Conservation (phyloP, 228 moss, liverwort and hornwort genomes). For the Sphagnum fallax region DNA sequence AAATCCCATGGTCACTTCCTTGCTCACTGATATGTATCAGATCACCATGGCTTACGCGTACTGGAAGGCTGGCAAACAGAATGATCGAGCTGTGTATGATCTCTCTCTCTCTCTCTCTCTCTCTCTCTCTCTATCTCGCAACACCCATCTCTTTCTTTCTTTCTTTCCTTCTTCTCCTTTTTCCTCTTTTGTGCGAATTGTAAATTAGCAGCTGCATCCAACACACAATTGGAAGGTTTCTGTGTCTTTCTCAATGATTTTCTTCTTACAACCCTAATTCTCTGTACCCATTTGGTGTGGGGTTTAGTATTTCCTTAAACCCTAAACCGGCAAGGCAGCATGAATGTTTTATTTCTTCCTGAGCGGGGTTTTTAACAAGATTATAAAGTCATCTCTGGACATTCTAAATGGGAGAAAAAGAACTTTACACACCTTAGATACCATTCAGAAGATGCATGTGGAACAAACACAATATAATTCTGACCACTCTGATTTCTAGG, state of each 20-base stretch:
- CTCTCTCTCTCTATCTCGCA: neutral
- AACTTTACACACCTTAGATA: no score
- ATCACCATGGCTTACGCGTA: constrained; percentile 95
- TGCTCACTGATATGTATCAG: constrained; percentile 95
- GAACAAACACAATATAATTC: no score
- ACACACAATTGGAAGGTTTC: neutral
- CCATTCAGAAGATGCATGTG: no score
- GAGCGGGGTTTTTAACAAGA: no score
- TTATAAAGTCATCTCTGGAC: no score
- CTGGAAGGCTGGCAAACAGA: constrained; percentile 93
- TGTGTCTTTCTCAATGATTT: neutral
- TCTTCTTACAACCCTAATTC: neutral
- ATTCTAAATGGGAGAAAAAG: no score
- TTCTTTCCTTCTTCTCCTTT: neutral
- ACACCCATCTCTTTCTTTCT: neutral
- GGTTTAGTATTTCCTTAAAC: no score
- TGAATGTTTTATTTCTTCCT: no score
- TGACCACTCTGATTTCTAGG: no score
- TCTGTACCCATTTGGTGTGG: no score
- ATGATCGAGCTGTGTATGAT: constrained; percentile 70
- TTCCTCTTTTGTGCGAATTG: no score
- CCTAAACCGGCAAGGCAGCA: no score
- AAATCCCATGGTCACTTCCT: constrained; percentile 83
- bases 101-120: neutral
- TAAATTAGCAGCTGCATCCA: neutral